Base-by-base conservation (phyloP, 768 basidiomycete species). In the Arthromyces matolae region DNA sequence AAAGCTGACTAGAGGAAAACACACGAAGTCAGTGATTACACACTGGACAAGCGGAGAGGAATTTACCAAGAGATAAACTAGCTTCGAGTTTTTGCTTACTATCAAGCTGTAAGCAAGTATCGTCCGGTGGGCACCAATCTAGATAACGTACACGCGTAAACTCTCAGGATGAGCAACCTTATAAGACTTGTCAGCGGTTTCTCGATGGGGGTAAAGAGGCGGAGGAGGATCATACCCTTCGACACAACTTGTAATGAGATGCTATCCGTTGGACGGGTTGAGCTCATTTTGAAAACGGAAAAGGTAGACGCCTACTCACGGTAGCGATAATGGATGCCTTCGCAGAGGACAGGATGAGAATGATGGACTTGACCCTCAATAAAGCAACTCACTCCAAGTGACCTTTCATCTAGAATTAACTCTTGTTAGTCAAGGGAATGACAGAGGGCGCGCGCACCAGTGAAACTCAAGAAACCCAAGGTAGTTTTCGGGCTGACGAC, bases 321-420 rank as follows among this genome's bases (percentile, higher is more conserved):
- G 50, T 51, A 14, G 50, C 50, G 34, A 51, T 51, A 2, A 51
- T 43, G 16, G 50, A 51, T 8, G 50, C 50, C 49, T 50, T 19
- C 14, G 3, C 2, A 8, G n/a, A n/a, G n/a, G n/a, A n/a, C n/a
- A n/a, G 24, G 9, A 3, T 33, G 10, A 16, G 29, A 13, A 13
- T 8, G n/a, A 39, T 13, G 31, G 6, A 29, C 28, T 20, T 29
- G 14, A 6, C 5, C 16, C 4, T 16, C 13, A 7, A 5, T 9
- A 8, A 14, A 6, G 16, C 16, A 20, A 4, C 49, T 40, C 23
- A 50, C 49, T 16, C 50, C 50, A 5, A 51, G 50, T 7, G 50
- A 51, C 50, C 50, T 51, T 13, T 9, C n/a, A n/a, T n/a, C n/a
- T n/a, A n/a, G n/a, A n/a, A 20, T 16, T 3, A 19, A 5, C 8